phyloP scores from a whole-genome alignment of 1,284 basidiomycete species.

The Ustilago sp. region DNA sequence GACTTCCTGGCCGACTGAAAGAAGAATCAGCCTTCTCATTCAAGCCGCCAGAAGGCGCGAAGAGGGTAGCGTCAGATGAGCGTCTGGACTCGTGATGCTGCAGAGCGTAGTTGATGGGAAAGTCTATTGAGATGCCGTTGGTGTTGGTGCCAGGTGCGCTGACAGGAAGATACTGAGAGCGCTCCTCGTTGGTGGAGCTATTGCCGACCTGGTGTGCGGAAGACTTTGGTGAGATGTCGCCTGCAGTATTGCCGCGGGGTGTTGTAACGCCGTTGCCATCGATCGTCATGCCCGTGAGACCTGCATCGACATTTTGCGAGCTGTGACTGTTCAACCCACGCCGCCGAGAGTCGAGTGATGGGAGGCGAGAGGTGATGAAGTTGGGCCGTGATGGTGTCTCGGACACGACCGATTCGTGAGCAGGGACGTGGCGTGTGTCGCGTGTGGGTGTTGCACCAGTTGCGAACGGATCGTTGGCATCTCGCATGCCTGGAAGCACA shows the following conservation, averaged over 20 bases:
- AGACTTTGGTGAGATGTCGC: constrained; percentile 19
- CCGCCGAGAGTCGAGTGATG: constrained; percentile 26
- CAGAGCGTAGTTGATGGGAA: constrained; percentile 21
- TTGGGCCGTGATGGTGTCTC: constrained; percentile 22
- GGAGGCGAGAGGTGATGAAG: constrained; percentile 25
- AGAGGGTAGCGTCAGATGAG: constrained; percentile 49
- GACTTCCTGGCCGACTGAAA: constrained; percentile 22
- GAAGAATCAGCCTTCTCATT: constrained; percentile 20
- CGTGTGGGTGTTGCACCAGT: constrained; percentile 2
- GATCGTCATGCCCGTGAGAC: constrained; percentile 17
- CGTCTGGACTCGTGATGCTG: constrained; percentile 43
- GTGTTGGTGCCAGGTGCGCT: constrained; percentile 13
- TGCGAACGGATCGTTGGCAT: constrained; percentile 23
- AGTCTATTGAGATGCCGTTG: constrained; percentile 27
- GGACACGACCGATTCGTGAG: constrained; percentile 17
- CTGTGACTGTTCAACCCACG: background rate
- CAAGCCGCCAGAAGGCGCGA: constrained; percentile 17
- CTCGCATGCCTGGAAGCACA: constrained; percentile 39
- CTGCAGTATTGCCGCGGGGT: constrained; percentile 11
- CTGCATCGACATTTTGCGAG: constrained; percentile 2
- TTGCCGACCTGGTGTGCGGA: constrained; percentile 5
- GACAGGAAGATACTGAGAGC: constrained; percentile 2
- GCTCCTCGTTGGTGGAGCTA: constrained; percentile 20
- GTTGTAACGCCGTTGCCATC: constrained; percentile 8
- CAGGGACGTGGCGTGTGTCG: constrained; percentile 5